Percentiles rank a stretch among this genome's conserved stretches.
phyloP scores from a whole-genome alignment of 805 yeast genomes.

The Candida nanaspora region DNA sequence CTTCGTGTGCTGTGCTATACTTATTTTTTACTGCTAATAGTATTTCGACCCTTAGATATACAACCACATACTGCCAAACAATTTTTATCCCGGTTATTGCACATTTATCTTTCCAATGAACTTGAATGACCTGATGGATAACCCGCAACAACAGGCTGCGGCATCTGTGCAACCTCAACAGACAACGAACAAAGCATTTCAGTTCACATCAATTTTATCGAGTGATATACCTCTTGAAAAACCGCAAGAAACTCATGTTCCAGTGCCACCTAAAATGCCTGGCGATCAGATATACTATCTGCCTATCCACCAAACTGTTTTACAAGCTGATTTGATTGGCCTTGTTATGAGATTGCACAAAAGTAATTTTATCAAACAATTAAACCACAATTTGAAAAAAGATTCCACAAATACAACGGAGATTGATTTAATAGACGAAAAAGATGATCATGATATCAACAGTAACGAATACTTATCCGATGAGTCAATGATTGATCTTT shows the following conservation, averaged over 20 bases:
- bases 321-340: constrained; percentile 38
- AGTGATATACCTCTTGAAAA: too few relatives aligned
- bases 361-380: constrained; percentile 7
- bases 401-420: neutral
- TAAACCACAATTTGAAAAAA: constrained; percentile 1
- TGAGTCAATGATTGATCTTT: constrained; percentile 31
- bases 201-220: too few relatives aligned
- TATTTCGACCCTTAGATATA: too few relatives aligned
- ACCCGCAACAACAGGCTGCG: neutral
- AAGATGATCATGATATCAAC: neutral
- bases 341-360: constrained; percentile 18
- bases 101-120: too few relatives aligned
- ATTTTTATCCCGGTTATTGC: too few relatives aligned
- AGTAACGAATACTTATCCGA: constrained; percentile 8
- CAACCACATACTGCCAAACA: too few relatives aligned
- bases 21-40: too few relatives aligned
- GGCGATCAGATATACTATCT: constrained; percentile 17
- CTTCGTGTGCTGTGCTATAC: too few relatives aligned
- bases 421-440: constrained; percentile 2
- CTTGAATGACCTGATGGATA: neutral
- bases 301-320: constrained; percentile 35
- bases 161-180: too few relatives aligned
- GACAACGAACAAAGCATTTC: too few relatives aligned
- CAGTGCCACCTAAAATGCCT: neutral
- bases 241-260: neutral